phyloP scores from a whole-genome alignment of 495 filamentous ascomycete genomes.

The Daldinia childiae region DNA sequence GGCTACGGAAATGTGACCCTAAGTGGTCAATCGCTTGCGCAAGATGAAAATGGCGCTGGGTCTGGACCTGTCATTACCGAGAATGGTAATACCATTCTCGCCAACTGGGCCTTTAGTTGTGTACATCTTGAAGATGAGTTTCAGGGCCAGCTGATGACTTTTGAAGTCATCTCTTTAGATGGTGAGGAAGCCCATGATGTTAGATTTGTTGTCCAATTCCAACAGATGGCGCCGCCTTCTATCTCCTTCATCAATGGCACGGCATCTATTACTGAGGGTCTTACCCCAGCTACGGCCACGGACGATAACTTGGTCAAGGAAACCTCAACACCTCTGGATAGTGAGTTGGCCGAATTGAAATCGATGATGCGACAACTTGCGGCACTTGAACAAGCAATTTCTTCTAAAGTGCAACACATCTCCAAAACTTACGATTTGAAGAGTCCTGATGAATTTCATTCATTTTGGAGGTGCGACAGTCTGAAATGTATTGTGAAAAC shows the following conservation, averaged over 20 bases:
- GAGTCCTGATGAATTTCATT: slow-evolving; percentile 27
- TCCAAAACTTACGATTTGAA: slow-evolving; percentile 39
- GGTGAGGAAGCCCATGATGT: slow-evolving; percentile 47
- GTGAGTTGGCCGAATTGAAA: slow-evolving; percentile 49
- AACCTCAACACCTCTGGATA: slow-evolving; percentile 33
- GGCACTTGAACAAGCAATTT: slow-evolving; percentile 47
- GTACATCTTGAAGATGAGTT: slow-evolving; percentile 53
- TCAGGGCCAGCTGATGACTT: slow-evolving; percentile 57
- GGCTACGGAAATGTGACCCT: slow-evolving; percentile 51
- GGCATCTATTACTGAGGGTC: slow-evolving; percentile 22
- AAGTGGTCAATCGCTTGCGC: slow-evolving; percentile 47
- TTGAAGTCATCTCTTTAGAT: slow-evolving; percentile 55
- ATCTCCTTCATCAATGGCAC: slow-evolving; percentile 52
- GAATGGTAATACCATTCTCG: slow-evolving; percentile 40
- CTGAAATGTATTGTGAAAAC: slow-evolving; percentile 44
- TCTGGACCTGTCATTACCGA: slow-evolving; percentile 46
- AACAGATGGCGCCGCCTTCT: slow-evolving; percentile 52
- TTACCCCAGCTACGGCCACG: not conserved
- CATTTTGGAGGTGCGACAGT: slow-evolving; percentile 38
- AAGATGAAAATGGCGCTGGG: slow-evolving; percentile 45
- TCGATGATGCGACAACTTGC: slow-evolving; percentile 45
- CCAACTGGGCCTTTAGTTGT: slow-evolving; percentile 60
- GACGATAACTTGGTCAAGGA: slow-evolving; percentile 16
- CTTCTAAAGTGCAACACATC: slow-evolving; percentile 42
- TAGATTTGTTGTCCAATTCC: slow-evolving; percentile 58